Conservation (phyloP, 148 eudicot species). For the Beta vulgaris region DNA sequence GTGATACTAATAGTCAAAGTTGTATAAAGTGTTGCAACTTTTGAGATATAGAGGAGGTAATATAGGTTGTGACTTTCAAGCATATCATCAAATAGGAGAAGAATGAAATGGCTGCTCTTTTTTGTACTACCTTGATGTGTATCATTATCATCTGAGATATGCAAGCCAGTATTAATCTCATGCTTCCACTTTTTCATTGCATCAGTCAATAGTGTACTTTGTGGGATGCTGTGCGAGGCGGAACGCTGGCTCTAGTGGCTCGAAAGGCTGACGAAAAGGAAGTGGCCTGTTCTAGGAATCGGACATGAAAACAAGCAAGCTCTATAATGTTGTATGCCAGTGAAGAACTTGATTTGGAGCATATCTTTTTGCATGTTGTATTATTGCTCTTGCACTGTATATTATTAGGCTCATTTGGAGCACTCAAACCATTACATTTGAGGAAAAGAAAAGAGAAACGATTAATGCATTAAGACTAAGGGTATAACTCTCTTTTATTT, state of each 20-base stretch:
- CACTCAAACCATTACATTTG: not conserved
- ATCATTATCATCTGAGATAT: not conserved
- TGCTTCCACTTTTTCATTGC: not conserved
- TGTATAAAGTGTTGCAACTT: no score
- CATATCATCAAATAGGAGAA: not conserved
- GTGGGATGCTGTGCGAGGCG: conserved; percentile 89
- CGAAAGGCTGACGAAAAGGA: conserved; percentile 42
- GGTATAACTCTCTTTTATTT: not conserved
- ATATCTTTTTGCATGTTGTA: not conserved
- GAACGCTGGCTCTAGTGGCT: conserved; percentile 50
- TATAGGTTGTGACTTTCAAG: not conserved
- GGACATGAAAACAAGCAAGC: conserved; percentile 12
- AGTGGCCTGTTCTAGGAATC: not conserved
- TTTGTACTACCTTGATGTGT: not conserved
- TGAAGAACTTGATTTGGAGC: conserved; percentile 1
- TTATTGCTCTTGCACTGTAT: not conserved
- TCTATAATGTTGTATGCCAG: not conserved
- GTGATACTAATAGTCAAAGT: no score
- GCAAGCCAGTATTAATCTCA: not conserved
- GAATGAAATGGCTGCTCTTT: not conserved
- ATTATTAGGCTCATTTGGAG: not conserved
- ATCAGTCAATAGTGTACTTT: conserved; percentile 70
- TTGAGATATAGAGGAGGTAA: no score
- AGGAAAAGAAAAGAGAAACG: not conserved
- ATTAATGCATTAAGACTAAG: not conserved